A percentile compares a stretch with the other conserved stretches of the same genome.
Conservation (phyloP, 2,329 filamentous ascomycete genomes). For the Neodidymelliopsis sp. region DNA sequence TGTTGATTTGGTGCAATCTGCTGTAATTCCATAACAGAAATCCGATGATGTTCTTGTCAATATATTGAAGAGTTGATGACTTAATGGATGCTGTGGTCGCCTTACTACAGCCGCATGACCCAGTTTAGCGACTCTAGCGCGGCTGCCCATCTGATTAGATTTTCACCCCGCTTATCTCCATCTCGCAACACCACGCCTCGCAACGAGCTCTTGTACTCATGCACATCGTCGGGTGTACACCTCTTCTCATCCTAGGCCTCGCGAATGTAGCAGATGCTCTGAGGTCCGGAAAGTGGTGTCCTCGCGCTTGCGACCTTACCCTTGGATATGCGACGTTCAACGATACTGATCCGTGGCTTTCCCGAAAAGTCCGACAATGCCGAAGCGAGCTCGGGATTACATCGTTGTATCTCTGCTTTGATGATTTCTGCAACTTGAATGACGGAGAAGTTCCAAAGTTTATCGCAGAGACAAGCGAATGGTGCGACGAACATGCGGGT, state of each 20-base stretch:
- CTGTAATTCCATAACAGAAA: too few species aligned
- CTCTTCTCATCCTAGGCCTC: constrained; percentile 14
- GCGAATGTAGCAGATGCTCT: constrained; percentile 23
- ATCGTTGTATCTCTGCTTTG: constrained; percentile 42
- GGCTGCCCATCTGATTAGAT: constrained; percentile 40
- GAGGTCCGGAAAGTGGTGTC: constrained; percentile 36
- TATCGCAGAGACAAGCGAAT: constrained; percentile 27
- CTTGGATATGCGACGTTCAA: constrained; percentile 43
- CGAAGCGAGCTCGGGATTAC: constrained; percentile 33
- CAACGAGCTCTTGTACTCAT: constrained; percentile 20
- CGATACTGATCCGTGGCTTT: constrained; percentile 36
- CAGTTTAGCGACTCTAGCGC: too few species aligned
- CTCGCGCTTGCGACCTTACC: constrained; percentile 38
- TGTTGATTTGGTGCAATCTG: not conserved
- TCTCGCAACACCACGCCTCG: constrained; percentile 20
- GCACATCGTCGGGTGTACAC: constrained; percentile 23
- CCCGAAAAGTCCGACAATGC: constrained; percentile 38
- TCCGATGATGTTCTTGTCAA: too few species aligned
- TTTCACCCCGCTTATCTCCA: constrained; percentile 25
- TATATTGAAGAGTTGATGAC: too few species aligned
- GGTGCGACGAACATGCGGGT: constrained; percentile 34
- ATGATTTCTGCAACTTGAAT: constrained; percentile 30
- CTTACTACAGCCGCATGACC: too few species aligned
- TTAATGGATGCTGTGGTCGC: too few species aligned
- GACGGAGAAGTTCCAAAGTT: constrained; percentile 24